Base-by-base conservation (phyloP, 192 early-diverging fungal species). In the Paraglomus occultum region DNA sequence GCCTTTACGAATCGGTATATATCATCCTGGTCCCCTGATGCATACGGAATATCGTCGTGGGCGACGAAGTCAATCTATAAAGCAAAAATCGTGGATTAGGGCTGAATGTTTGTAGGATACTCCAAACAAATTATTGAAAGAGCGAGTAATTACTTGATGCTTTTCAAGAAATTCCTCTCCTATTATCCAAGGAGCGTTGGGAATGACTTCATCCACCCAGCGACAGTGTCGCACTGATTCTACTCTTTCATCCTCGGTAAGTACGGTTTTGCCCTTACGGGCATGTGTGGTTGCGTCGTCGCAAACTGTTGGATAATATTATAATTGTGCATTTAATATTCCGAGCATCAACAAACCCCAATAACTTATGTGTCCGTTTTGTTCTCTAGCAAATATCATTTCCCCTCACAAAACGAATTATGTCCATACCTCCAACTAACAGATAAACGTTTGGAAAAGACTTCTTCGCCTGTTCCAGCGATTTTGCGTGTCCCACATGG, bases 381-480 rank as follows among this genome's bases (percentile, higher is more conserved):
- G 51, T 51, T 18, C 3, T 3, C 51, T n/a, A 51, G 18, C 15
- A 51, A 18, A 15, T 18, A 51, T 18, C 15, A 51, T 3, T 51
- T 51, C 1, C 51, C 3, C 15, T 18, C 18, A 31, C 31, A 31
- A 31, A 31, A 31, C 31, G 31, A 31, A 31, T 31, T 31, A 55
- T 45, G 40, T 48, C 40, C 23, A 71, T 82, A 82, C 80, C 80
- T 59, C 91, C 91, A 43, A 94, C 91, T 15, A 94, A 63, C 72
- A 94, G 75, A 51, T 90, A 82, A 8, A 92, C 90, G 66, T 90
- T 83, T 1, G 89, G 86, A 55, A 94, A 86, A 9, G 86, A 78
- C 62, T 89, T 89, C 65, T 94, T 94, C 6, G 92, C 92, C 75
- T 94, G 91, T 73, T 92, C 89, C 46, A 94, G 76, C 45, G 89